Base-by-base conservation (phyloP, 2,329 filamentous ascomycete species). In the Neurospora crassa region DNA sequence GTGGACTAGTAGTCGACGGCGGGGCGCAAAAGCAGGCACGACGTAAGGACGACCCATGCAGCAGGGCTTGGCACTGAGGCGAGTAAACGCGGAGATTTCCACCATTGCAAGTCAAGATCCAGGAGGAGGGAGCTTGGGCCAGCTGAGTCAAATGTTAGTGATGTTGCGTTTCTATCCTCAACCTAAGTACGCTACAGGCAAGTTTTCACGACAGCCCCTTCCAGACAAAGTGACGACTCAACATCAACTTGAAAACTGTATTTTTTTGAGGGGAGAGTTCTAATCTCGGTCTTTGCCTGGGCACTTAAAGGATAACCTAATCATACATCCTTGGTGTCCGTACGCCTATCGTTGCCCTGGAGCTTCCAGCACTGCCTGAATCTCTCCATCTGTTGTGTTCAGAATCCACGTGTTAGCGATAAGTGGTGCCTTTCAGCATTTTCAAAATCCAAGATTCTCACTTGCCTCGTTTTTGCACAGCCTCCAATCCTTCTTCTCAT, bases 401-500 rank as follows among this genome's bases (percentile, higher is more conserved):
- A 8, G 1, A 8, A 71, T 59, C 71, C 47, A 53, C 68, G 70
- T 74, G 20, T 73, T 47, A 71, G 71, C 45, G 20, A 59, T 34
- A 4, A 63, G 1, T 2, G 53, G 29, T 63, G 68, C 7, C 59
- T 68, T 70, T 70, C 59, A 59, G n/a, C 71, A 45, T 70, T 59
- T 68, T 68, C 40, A 69, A 47, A 40, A 2, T 37, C 18, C 14
- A 63, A 68, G 59, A 41, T n/a, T 45, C 14, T 18, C 10, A 68
- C 74, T 72, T 70, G 97, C 95, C 88, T 98, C 95, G 75, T 89
- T 86, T 79, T 92, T 92, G 82, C 96, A 99, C 71, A 87, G 86
- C 76, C 96, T 87, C 95, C 96, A 99, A 80, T 99, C 96, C 80
- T 94, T 97, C 86, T 94, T 97, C 70, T 95, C 93, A 79, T 89